Conservation (phyloP, 2,329 filamentous ascomycete species). For the Fusarium musae region DNA sequence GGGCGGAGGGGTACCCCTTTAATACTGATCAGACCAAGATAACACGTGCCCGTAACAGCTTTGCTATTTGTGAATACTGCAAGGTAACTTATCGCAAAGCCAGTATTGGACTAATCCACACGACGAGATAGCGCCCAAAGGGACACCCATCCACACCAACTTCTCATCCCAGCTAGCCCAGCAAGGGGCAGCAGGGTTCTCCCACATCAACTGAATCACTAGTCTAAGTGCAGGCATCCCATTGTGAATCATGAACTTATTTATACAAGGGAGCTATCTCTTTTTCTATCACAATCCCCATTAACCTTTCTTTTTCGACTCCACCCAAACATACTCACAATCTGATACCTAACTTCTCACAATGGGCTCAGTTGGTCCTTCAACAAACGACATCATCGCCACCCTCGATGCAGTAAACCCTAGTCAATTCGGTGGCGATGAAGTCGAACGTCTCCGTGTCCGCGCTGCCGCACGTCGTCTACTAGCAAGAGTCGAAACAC, state of each 20-base stretch:
- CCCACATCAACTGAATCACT: neutral
- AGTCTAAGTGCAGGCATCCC: fast-evolving
- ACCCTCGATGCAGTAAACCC: conserved; percentile 10
- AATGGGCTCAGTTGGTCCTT: neutral
- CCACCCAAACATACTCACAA: neutral
- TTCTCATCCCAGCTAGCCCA: neutral
- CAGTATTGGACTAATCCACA: neutral
- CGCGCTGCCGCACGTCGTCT: conserved; percentile 21
- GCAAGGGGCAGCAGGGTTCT: neutral
- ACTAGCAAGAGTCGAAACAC: conserved; percentile 16
- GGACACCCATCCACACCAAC: neutral
- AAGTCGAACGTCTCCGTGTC: conserved; percentile 34
- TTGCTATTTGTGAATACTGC: neutral
- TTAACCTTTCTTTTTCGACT: neutral
- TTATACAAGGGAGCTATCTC: neutral
- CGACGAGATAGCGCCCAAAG: neutral
- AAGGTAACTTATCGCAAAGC: neutral
- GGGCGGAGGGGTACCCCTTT: fast-evolving
- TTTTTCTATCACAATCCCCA: neutral
- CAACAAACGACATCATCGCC: conserved; percentile 8
- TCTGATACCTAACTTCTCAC: neutral
- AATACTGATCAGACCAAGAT: neutral
- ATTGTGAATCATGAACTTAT: neutral
- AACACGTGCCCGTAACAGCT: neutral
- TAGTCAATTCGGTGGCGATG: conserved; percentile 4